Evolutionary conservation across 2,329 filamentous ascomycete species (phyloP), one percentile per base, ranked within the genome.

Genomic region (Stachybotrys chlorohalonatus): DNA sequence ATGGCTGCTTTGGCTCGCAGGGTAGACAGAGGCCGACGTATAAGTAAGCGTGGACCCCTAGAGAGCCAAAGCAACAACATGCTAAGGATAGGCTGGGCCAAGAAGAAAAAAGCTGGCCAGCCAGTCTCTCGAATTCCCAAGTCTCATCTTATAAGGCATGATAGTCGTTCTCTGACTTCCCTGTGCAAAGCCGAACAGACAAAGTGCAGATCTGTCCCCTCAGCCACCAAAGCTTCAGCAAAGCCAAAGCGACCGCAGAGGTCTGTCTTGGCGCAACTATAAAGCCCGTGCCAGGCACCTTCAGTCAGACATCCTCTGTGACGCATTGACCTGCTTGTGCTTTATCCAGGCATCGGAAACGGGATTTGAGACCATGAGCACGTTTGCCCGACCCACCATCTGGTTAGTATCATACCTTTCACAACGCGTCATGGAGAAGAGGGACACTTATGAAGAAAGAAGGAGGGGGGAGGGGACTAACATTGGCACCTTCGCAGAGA

Each of bases 401-500:
- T 47, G 54, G 75, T 70, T 57, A 86, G 75, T 57, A 84, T 62
- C 58, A 53, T 47, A 9, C 3, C 2, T 57, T 84, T 62, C 58
- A 53, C 49, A 9, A 42, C 9, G 13, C 6, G 13, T 42, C 36
- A 42, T 42, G 13, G 36, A 42, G 13, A 42, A 42, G 36, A 13
- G 36, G 36, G 36, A 42, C 36, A 42, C 24, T 24, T 24, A 24
- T 24, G 24, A 42, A 42, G 36, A n/a, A 52, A 36, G 54, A 47
- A 62, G 86, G 82, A 54, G 24, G 24, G 24, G 24, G 24, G 24
- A 4, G 24, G 2, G 24, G 39, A 54, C 56, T 54, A 42, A 60
- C 66, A 53, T 70, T 69, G 45, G 84, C 84, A 53, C 85, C 86
- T 70, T 90, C 86, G 11, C 89, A 76, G 3, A 89, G 74, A 59